Conservation (phyloP, 495 filamentous ascomycete species). For the Parathielavia hyrcaniae region DNA sequence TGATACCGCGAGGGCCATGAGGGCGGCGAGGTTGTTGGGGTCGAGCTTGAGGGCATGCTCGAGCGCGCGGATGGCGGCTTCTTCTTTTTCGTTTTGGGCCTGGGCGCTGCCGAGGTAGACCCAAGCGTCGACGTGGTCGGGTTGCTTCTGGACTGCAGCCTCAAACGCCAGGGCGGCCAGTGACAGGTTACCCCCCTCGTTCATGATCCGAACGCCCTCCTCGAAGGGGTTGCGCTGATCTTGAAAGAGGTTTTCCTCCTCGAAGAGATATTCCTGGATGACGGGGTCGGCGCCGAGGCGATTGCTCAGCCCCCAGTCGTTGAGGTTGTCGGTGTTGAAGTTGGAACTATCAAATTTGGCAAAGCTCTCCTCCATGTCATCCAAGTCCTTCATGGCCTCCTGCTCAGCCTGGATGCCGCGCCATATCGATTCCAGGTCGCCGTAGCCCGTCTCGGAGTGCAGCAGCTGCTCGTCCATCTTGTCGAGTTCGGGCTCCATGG, state of each 20-base stretch:
- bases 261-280: slow-evolving; percentile 86
- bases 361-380: slow-evolving; percentile 55
- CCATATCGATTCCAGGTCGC: slow-evolving; percentile 88
- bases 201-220: slow-evolving; percentile 85
- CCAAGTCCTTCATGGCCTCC: slow-evolving; percentile 60
- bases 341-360: slow-evolving; percentile 62
- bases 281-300: slow-evolving; percentile 57
- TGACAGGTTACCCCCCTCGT: slow-evolving; percentile 86
- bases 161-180: slow-evolving; percentile 96
- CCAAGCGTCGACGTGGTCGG: slow-evolving; percentile 86
- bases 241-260: slow-evolving; percentile 84
- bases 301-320: slow-evolving; percentile 45
- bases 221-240: slow-evolving; percentile 72
- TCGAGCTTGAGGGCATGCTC: slow-evolving; percentile 88
- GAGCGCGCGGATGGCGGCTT: slow-evolving; percentile 93
- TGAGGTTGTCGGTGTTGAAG: slow-evolving; percentile 64
- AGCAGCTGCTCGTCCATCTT: slow-evolving; percentile 62
- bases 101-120: slow-evolving; percentile 82
- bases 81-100: slow-evolving; percentile 97
- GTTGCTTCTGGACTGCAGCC: slow-evolving; percentile 84
- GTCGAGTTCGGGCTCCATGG: slow-evolving; percentile 84
- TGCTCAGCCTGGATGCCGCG: slow-evolving; percentile 77
- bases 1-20: slow-evolving; percentile 95
- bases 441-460: slow-evolving; percentile 56
- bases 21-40: slow-evolving; percentile 73